phyloP scores from a whole-genome alignment of 129 eudicot species.

The Apium graveolens region DNA sequence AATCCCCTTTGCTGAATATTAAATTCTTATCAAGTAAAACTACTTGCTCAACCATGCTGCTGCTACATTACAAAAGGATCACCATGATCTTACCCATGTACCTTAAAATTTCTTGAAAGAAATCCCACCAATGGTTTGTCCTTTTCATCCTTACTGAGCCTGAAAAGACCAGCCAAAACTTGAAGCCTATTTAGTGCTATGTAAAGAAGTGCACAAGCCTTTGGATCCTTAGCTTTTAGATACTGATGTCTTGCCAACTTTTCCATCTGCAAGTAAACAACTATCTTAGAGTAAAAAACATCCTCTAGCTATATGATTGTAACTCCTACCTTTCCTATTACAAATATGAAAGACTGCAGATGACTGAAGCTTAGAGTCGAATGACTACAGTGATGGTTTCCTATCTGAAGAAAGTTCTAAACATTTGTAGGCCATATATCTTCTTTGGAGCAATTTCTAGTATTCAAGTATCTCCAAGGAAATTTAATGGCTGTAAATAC shows the following conservation, averaged over 20 bases:
- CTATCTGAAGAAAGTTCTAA: neutral
- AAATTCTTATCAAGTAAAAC: neutral
- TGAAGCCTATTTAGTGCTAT: conserved; percentile 86
- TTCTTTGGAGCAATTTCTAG: neutral
- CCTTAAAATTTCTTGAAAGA: conserved; percentile 94
- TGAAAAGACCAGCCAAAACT: conserved; percentile 93
- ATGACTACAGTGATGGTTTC: neutral
- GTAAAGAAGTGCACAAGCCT: conserved; percentile 87
- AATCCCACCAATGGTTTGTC: conserved; percentile 94
- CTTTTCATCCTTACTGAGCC: conserved; percentile 86
- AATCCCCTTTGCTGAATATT: neutral
- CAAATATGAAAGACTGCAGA: conserved; percentile 3
- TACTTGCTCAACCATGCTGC: neutral
- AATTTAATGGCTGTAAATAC: neutral
- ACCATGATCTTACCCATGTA: conserved; percentile 18
- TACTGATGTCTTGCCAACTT: conserved; percentile 84
- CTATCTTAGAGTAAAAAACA: conserved; percentile 10
- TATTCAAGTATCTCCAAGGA: neutral
- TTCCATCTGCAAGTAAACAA: conserved; percentile 63
- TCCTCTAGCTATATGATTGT: neutral
- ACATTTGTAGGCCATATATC: neutral
- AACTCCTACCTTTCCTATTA: neutral
- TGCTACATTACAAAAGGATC: conserved; percentile 4
- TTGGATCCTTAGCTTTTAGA: conserved; percentile 77
- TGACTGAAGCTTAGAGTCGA: neutral